A percentile compares a stretch with the other conserved stretches of the same genome.
phyloP scores from a whole-genome alignment of 306 rosid species.

The Crotalaria pallida region DNA sequence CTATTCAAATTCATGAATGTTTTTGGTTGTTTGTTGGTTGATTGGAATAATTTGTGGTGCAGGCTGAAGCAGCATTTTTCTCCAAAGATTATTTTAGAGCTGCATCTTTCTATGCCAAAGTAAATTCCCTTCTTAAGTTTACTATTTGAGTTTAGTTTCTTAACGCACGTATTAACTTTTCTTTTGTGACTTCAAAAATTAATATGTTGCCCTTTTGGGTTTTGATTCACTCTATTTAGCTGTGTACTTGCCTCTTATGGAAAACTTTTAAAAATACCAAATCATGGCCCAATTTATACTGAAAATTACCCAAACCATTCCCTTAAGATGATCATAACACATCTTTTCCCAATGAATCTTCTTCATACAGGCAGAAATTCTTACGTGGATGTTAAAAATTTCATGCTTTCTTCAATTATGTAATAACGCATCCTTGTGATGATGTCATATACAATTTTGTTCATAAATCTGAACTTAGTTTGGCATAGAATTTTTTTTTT shows the following conservation, averaged over 20 bases:
- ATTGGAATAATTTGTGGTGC: conserved; percentile 39
- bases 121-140: conserved; percentile 33
- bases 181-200: conserved; percentile 10
- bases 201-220: background rate
- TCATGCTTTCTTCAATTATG: background rate
- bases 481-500: background rate
- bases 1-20: background rate
- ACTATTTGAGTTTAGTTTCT: conserved; percentile 17
- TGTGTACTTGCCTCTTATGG: background rate
- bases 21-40: conserved; percentile 21
- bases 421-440: background rate
- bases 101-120: conserved; percentile 92
- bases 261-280: background rate
- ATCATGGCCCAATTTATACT: background rate
- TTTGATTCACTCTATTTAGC: background rate
- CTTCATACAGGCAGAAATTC: background rate
- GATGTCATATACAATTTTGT: background rate
- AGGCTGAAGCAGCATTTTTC: conserved; percentile 91
- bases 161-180: background rate
- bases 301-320: background rate
- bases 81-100: conserved; percentile 88
- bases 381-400: background rate
- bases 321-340: background rate
- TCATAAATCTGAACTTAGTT: conserved; percentile 6
- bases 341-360: background rate